phyloP scores from a whole-genome alignment of 176 grass and related monocot species.

The Cymbopogon citratus region DNA sequence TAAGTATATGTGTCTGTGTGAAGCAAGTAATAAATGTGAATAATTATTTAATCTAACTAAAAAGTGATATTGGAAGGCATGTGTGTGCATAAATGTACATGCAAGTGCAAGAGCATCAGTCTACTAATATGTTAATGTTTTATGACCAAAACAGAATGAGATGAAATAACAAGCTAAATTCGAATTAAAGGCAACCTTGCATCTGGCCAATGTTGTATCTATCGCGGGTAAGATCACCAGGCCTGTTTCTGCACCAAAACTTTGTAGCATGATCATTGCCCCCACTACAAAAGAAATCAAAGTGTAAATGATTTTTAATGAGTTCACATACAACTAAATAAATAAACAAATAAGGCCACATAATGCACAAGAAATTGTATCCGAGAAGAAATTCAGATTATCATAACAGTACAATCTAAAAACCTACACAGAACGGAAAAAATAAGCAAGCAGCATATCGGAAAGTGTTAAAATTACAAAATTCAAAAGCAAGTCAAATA shows the following conservation, averaged over 20 bases:
- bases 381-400: background rate
- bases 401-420: background rate
- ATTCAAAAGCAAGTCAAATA: constrained; percentile 23
- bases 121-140: background rate
- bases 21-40: background rate
- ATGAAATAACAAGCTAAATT: constrained; percentile 20
- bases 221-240: constrained; percentile 87
- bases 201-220: constrained; percentile 73
- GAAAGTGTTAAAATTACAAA: background rate
- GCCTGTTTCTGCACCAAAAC: constrained; percentile 98
- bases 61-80: background rate
- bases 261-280: constrained; percentile 95
- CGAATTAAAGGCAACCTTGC: constrained; percentile 44
- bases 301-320: background rate
- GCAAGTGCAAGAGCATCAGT: background rate
- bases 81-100: background rate
- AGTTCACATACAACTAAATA: background rate
- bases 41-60: constrained; percentile 15
- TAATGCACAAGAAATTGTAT: background rate
- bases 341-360: background rate
- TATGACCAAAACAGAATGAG: background rate
- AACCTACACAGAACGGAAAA: constrained; percentile 9
- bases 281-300: constrained; percentile 48
- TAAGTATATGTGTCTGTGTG: background rate
- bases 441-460: background rate